These are phyloP conservation scores for Pleurozium schreberi DNA, from an alignment of 225 moss, liverwort and hornwort species.

Conservation along the genomic window DNA sequence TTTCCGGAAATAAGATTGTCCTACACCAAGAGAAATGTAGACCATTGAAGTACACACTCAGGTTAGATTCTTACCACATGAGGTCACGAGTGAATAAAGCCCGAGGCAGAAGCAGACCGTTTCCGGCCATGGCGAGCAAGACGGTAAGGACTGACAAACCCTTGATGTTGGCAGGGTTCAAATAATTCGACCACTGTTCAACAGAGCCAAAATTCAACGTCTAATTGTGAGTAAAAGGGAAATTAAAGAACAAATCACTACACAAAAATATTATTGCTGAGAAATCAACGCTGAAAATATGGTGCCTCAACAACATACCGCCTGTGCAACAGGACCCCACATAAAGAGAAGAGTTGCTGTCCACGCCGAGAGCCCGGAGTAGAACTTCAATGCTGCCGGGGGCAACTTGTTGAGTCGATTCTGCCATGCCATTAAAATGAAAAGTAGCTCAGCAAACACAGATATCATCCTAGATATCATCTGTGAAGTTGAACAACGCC, in stretches of 20 bases:
- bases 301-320: slow-evolving; percentile 20
- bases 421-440: slow-evolving; percentile 17
- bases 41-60: neutral
- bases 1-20: neutral
- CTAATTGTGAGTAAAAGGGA: neutral
- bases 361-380: slow-evolving; percentile 56
- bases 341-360: slow-evolving; percentile 82
- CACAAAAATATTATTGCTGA: neutral
- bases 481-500: neutral
- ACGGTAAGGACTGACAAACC: slow-evolving; percentile 75
- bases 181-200: slow-evolving; percentile 58
- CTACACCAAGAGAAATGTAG: neutral
- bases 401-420: slow-evolving; percentile 49
- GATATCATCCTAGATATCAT: too few species aligned
- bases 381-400: neutral
- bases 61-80: slow-evolving; percentile 54
- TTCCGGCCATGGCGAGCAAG: slow-evolving; percentile 73
- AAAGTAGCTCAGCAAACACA: neutral
- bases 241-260: neutral
- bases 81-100: slow-evolving; percentile 80
- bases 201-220: neutral
- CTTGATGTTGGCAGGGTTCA: slow-evolving; percentile 67
- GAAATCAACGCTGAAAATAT: neutral
- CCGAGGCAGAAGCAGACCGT: slow-evolving; percentile 58
- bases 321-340: slow-evolving; percentile 74